Percentiles rank a stretch among this genome's conserved stretches.
Evolutionary conservation across 371 early-diverging fungal species (phyloP).

Genomic region (Rhizopus stolonifer): DNA sequence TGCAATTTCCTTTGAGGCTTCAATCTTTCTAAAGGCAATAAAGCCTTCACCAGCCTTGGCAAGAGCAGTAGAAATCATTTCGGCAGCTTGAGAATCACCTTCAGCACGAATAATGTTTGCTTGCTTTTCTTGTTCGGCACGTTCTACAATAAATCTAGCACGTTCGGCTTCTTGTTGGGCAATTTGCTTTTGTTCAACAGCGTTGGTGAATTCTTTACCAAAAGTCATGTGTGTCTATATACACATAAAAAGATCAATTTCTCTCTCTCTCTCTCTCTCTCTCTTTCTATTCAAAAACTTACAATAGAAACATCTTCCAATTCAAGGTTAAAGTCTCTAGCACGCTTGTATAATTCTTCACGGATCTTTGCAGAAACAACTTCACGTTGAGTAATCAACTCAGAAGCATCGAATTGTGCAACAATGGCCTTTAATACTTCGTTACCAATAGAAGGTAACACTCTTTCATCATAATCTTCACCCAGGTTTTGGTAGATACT

Average conservation of each 20-base stretch:
- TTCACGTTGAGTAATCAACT: conserved; percentile 98
- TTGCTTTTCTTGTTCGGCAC: conserved; percentile 96
- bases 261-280: not conserved
- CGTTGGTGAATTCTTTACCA: conserved; percentile 95
- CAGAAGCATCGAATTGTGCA: conserved; percentile 98
- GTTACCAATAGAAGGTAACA: conserved; percentile 97
- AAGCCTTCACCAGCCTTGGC: conserved; percentile 86
- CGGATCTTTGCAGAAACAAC: conserved; percentile 92
- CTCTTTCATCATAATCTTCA: conserved; percentile 96
- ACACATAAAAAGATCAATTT: not conserved
- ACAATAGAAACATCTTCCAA: conserved; percentile 98
- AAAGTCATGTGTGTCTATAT: conserved; percentile 93
- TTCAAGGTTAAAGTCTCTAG: conserved; percentile 91
- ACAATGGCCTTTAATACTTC: conserved; percentile 98
- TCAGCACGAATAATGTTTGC: conserved; percentile 98
- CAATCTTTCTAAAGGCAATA: conserved; percentile 95
- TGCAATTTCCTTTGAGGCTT: conserved; percentile 97
- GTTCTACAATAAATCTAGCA: conserved; percentile 90
- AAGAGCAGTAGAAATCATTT: conserved; percentile 83
- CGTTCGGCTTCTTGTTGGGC: conserved; percentile 98
- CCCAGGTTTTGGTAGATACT: conserved; percentile 91
- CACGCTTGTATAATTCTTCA: conserved; percentile 92
- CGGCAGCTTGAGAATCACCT: conserved; percentile 94
- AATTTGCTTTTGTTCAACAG: conserved; percentile 91
- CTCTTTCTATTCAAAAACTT: conserved; percentile 37